phyloP scores from a whole-genome alignment of 345 rosid genomes.

The Rhodomyrtus tomentosa region DNA sequence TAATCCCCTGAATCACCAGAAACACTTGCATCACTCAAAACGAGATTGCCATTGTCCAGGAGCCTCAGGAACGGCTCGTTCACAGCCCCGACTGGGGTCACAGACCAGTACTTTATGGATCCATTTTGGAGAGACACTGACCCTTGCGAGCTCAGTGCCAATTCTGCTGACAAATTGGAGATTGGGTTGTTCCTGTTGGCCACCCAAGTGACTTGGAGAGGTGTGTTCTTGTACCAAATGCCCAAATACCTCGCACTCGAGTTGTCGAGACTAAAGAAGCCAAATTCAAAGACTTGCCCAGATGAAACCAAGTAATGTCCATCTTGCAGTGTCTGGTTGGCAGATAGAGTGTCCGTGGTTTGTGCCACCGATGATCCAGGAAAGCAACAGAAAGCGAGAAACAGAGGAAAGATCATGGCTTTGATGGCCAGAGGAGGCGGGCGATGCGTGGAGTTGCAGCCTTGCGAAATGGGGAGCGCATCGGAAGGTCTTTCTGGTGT shows the following conservation, averaged over 20 bases:
- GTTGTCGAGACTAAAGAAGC: constrained; percentile 6
- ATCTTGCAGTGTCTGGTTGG: background rate
- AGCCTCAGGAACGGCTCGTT: constrained; percentile 4
- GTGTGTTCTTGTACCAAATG: constrained; percentile 11
- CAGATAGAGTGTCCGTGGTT: background rate
- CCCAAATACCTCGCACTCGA: constrained; percentile 5
- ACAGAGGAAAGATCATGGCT: background rate
- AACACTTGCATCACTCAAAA: background rate
- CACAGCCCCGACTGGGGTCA: background rate
- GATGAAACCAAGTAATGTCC: constrained; percentile 10
- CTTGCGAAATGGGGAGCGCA: background rate
- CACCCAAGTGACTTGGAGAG: constrained; percentile 10
- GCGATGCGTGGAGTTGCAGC: background rate
- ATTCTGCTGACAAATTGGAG: constrained; percentile 1
- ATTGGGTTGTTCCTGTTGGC: constrained; percentile 16
- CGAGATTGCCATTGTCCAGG: constrained; percentile 20
- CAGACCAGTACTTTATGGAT: constrained; percentile 1
- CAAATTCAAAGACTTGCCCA: constrained; percentile 6
- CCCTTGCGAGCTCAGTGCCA: constrained; percentile 3
- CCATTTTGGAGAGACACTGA: background rate
- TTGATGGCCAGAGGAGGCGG: background rate
- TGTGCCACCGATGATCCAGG: background rate
- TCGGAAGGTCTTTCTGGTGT: background rate
- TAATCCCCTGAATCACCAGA: background rate
- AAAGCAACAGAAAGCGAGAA: background rate